Evolutionary conservation across 805 yeast species (phyloP), one percentile per base, ranked within the genome.

Genomic region (Candida montana): DNA sequence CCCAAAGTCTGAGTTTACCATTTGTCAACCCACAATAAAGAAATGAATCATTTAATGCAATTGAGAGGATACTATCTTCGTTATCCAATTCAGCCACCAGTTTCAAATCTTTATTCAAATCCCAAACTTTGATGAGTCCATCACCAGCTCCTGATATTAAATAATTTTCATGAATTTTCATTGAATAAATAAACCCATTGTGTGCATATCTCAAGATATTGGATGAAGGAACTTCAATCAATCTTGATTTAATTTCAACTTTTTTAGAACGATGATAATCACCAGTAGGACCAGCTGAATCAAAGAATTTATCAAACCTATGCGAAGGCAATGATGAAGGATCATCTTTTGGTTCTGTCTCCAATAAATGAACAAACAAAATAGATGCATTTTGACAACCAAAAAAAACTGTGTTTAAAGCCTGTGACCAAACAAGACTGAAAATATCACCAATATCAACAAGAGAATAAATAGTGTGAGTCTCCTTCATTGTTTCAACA

Each of bases 311-410:
- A 59, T 87, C 87, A 56, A 76, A 88, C 51, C 95, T 70, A 53
- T 74, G 73, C 44, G 81, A 80, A 4, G 83, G 90, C 58, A 76
- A 59, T 33, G 65, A 65, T 40, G 56, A 63, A 20, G 61, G 53
- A 49, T 61, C 61, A 15, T 49, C 49, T 13, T 56, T 54, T 32
- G 57, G 53, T n/a, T 51, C 35, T 32, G 54, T 51, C 26, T 54
- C 55, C 11, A 54, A 48, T 7, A 61, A 44, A 34, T 72, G 72
- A 43, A 86, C 79, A 79, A 85, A 91, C 32, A 86, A 74, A 15
- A 91, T 74, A 1, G 90, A 75, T 4, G 98, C 96, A 58, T 90
- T 91, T 60, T 93, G 98, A 11, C 95, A 82, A 5, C 99, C 99
- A 52, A 87, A 75, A 47, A 81, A 86, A 4, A 91, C 67, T 0